A percentile compares a stretch with the other conserved stretches of the same genome.
Evolutionary conservation across 169 alveolate genomes (phyloP).

Genomic region (Plasmodium cynomolgi): DNA sequence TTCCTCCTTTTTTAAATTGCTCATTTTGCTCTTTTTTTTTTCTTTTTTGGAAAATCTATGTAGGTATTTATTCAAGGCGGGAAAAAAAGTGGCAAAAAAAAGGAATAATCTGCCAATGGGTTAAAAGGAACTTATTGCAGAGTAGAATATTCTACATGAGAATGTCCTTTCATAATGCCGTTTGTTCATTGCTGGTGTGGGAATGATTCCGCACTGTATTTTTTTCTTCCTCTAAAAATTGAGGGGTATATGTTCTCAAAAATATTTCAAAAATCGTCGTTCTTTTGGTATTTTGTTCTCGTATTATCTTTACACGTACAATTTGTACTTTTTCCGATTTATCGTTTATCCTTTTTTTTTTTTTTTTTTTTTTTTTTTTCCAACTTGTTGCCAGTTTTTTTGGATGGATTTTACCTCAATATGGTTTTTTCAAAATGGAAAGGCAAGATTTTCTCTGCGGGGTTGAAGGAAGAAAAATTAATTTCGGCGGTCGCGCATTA

Average conservation of each 20-base stretch:
- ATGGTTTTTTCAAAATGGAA: background rate
- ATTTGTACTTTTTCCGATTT: background rate
- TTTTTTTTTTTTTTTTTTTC: background rate
- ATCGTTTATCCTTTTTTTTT: background rate
- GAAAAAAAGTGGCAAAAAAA: background rate
- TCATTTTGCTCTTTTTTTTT: background rate
- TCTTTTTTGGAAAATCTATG: conserved; percentile 1
- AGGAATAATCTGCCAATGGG: background rate
- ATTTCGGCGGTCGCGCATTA: background rate
- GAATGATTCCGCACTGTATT: background rate
- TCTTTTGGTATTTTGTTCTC: background rate
- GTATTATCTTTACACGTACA: background rate
- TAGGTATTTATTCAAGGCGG: background rate
- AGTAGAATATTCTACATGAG: background rate
- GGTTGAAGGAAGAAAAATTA: background rate
- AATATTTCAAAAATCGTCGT: background rate
- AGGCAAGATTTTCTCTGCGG: background rate
- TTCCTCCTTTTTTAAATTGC: conserved; percentile 9
- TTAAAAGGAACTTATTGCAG: background rate
- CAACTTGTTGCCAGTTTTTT: background rate
- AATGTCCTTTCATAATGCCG: background rate
- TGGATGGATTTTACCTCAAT: background rate
- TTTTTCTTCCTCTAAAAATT: background rate
- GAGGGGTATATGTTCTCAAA: background rate
- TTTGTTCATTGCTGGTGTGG: background rate